Base-by-base conservation (phyloP, 192 early-diverging fungal genomes). In the Coemansia asiatica region DNA sequence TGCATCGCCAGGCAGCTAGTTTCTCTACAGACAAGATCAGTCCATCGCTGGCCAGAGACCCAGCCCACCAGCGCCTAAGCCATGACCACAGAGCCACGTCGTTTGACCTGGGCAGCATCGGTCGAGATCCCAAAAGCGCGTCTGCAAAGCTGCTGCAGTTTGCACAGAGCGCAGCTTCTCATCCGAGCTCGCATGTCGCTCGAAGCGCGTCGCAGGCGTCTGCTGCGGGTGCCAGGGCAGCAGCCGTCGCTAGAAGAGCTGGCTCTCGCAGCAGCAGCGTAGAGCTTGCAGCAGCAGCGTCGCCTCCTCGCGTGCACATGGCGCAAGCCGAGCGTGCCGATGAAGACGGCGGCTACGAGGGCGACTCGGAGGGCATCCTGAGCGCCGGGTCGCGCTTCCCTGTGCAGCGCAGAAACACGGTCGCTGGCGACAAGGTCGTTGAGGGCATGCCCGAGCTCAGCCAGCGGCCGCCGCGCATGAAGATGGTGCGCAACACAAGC, bases 271-370 rank as follows among this genome's bases (percentile, higher is more conserved):
- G 68, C 58, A 74, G 63, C 53, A 69, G 63, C 55, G 61, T 65
- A 25, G 50, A 61, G 38, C 60, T 69, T 36, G 73, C 59, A 1
- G 26, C 69, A 60, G 10, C 38, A 1, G 26, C 69, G 47, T n/a
- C 38, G 28, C 21, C 53, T 38, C 49, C 55, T 4, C 38, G 57
- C 16, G 64, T 46, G 8, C 35, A 44, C 18, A 36, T 53, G 8
- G 61, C 50, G 9, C 64, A 50, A 36, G 36, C 56, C 2, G 66
- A 65, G 48, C 62, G 50, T 12, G 48, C 26, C 6, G 78, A 81
- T 27, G 69, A 71, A 33, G 78, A n/a, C n/a, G n/a, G n/a, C n/a
- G n/a, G 78, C n/a, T 81, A 81, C 61, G 72, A 81, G 15, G 78
- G 78, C 49, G 75, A 82, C 62, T 69, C 67, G 22, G 79, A 82